Base-by-base conservation (phyloP, 164 flowering plant species). In the Liriodendron chinense region DNA sequence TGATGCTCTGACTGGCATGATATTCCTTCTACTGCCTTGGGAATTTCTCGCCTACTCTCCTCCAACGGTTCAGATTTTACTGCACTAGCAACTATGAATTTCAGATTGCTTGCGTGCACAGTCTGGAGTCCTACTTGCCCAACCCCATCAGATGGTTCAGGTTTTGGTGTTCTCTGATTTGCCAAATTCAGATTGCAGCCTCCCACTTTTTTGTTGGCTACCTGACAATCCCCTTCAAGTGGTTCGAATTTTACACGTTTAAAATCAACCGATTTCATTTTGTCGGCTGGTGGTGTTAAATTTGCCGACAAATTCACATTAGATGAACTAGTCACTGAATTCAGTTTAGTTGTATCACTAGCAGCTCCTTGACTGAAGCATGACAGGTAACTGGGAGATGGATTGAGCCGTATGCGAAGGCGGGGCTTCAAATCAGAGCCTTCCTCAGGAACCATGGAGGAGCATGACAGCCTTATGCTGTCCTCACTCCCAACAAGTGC, bases 231-330 rank as follows among this genome's bases (percentile, higher is more conserved):
- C 73, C 81, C 86, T 50, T 83, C 92, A 72, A 75, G 65, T 64
- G 87, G 90, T 75, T 91, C 92, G 6, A 85, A 72, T 76, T 89
- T 91, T 16, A 87, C 81, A 53, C 59, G 59, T 65, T 75, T 73
- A 65, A 20, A 22, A 69, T 56, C 74, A 70, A 49, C 78, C 5
- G n/a, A 21, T 65, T 72, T 80, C 25, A 34, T 18, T 25, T 64
- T 74, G 26, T 61, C 26, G 48, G 75, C 48, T 12, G 79, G 43
- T 47, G 70, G 22, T 0, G 64, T 70, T 18, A 64, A n/a, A 2
- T 21, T 63, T 50, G 20, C 57, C 12, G 82, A 50, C 28, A 70
- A 74, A 66, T 34, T 78, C 22, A 62, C 4, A 61, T 61, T 67
- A 10, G 82, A 43, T 57, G 26, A 2, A 53, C 63, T 75, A 3